Conservation (phyloP, 768 basidiomycete species). For the Ephemerocybe angulata region DNA sequence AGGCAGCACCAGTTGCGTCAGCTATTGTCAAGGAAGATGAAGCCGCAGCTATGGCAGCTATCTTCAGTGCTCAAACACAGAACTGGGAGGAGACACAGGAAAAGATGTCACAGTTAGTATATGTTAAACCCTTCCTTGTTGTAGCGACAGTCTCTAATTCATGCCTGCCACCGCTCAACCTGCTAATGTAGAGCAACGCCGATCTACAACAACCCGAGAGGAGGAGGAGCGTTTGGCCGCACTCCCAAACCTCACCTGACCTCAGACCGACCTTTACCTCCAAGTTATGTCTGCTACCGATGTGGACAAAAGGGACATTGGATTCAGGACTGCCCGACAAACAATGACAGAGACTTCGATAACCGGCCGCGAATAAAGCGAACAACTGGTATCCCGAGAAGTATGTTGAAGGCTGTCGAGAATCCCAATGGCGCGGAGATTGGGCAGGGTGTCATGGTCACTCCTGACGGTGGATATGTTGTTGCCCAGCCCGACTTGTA, state of each 20-base stretch:
- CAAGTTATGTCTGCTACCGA: constrained; percentile 97
- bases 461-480: constrained; percentile 96
- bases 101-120: constrained; percentile 99
- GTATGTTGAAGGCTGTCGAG: constrained; percentile 95
- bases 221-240: constrained; percentile 60
- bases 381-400: constrained; percentile 96
- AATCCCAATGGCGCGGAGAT: constrained; percentile 69
- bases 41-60: constrained; percentile 94
- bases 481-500: constrained; percentile 95
- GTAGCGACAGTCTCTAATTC: constrained; percentile 74
- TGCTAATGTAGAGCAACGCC: constrained; percentile 19
- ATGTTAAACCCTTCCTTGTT: constrained; percentile 61
- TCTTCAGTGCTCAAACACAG: constrained; percentile 91
- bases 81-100: constrained; percentile 99
- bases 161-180: constrained; percentile 42
- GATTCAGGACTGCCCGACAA: constrained; percentile 99
- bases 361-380: constrained; percentile 94
- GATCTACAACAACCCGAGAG: constrained; percentile 62
- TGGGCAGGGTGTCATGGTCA: constrained; percentile 93
- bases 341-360: constrained; percentile 92
- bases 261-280: constrained; percentile 76
- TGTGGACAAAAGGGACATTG: constrained; percentile 99
- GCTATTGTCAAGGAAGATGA: constrained; percentile 70
- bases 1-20: constrained; percentile 36
- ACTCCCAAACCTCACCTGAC: constrained; percentile 56